A percentile compares a stretch with the other conserved stretches of the same genome.
phyloP scores from a whole-genome alignment of 2,329 filamentous ascomycete species.

The Penicillium sp. region DNA sequence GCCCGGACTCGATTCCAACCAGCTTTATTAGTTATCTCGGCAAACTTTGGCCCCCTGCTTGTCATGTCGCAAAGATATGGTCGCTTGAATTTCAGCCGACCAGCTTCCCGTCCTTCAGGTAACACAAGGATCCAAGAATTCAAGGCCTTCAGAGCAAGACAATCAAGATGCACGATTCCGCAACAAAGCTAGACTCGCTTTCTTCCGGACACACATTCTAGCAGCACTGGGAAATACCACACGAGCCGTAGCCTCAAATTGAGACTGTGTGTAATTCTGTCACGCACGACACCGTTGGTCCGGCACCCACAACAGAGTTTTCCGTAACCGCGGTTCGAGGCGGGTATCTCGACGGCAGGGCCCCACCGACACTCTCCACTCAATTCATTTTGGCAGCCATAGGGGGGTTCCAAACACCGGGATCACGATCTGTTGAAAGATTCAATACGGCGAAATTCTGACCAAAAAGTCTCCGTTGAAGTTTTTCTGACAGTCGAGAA shows the following conservation, averaged over 20 bases:
- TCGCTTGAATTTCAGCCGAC: conserved; percentile 5
- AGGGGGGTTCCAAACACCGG: conserved; percentile 4
- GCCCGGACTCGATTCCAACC: conserved; percentile 4
- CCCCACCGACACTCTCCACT: conserved; percentile 18
- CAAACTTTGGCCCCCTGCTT: neutral
- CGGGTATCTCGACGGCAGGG: conserved; percentile 19
- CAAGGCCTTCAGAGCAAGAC: neutral
- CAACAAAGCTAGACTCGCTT: neutral
- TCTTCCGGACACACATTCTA: neutral
- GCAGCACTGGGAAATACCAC: neutral
- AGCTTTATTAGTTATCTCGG: neutral
- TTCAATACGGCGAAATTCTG: neutral
- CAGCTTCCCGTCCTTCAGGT: conserved; percentile 13
- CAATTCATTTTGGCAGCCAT: conserved; percentile 7
- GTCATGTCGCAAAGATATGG: neutral
- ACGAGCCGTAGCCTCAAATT: neutral
- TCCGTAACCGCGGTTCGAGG: conserved; percentile 7
- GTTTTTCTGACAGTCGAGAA: neutral
- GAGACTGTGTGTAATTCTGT: neutral
- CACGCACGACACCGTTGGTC: neutral
- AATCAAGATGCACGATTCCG: neutral
- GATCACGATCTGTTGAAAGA: conserved; percentile 3
- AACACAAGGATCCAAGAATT: conserved; percentile 7
- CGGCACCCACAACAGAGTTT: conserved; percentile 3
- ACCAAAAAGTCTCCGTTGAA: neutral